A percentile compares a stretch with the other conserved stretches of the same genome.
These are phyloP conservation scores for Kregervanrija delftensis DNA, from an alignment of 805 yeast species.

Conservation along the genomic window DNA sequence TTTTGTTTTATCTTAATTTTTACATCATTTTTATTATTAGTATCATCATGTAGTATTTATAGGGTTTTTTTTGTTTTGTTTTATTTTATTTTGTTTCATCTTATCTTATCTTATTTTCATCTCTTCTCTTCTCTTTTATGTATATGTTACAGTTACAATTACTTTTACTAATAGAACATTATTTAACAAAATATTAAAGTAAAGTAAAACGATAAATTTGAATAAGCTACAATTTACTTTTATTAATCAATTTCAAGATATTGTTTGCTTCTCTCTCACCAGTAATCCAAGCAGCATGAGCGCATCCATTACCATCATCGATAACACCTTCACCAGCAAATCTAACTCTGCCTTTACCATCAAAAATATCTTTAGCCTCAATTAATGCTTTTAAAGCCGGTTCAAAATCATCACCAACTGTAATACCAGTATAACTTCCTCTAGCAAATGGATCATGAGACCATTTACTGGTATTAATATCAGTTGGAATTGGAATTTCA, in stretches of 20 bases:
- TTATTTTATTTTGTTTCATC: neutral
- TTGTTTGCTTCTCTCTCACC: constrained; percentile 41
- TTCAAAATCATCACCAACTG: constrained; percentile 22
- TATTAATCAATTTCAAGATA: constrained; percentile 17
- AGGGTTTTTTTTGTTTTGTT: neutral
- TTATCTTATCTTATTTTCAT: neutral
- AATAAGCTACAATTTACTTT: constrained; percentile 16
- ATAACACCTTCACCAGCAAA: constrained; percentile 55
- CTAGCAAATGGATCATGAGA: constrained; percentile 43
- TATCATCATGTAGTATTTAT: neutral
- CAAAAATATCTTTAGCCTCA: constrained; percentile 35
- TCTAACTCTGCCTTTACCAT: constrained; percentile 33
- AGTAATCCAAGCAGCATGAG: constrained; percentile 50
- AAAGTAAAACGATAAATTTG: neutral
- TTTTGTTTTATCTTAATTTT: neutral
- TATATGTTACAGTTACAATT: neutral
- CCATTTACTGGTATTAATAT: constrained; percentile 36
- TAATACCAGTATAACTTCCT: constrained; percentile 36
- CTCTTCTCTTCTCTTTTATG: neutral
- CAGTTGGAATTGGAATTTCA: constrained; percentile 19
- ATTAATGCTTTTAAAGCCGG: constrained; percentile 30
- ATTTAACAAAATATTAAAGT: neutral
- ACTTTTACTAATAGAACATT: constrained; percentile 2
- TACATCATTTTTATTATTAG: neutral
- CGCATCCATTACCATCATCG: constrained; percentile 49